Evolutionary conservation across 1,139 yeast species (phyloP), one percentile per base, ranked within the genome.

Genomic region (Geotrichum citri-aurantii): DNA sequence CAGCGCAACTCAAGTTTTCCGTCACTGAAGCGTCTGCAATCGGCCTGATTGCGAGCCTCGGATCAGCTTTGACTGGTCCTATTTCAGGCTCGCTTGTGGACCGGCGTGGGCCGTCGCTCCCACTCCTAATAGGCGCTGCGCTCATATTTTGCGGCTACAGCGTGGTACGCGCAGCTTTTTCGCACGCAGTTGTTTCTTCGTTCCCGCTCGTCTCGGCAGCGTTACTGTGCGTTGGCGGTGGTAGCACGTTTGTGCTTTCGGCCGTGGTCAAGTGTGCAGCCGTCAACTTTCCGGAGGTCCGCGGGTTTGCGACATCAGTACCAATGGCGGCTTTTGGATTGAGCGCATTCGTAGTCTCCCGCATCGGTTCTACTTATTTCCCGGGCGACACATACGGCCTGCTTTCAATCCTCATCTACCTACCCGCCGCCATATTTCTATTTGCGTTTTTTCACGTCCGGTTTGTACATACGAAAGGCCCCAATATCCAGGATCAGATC

Each of bases 21-120:
- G 86, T 82, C 8, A 78, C 85, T 0, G 80, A 82, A 62, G 72
- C 83, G 17, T 79, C 84, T 14, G 70, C 77, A 17, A 78, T 83
- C 10, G 86, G 85, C 1, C 72, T 81, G 59, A 72, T 78, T 55
- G 87, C 86, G 1, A 79, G 82, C 11, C 67, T 81, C 21, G 87
- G 86, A 2, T 77, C 80, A 37, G 82, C 85, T 14, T 61, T 81
- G 27, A 72, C 81, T 2, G 85, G 84, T 0, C 84, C 84, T 0
- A 57, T 80, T 2, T 82, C 84, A 0, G 87, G 87, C 1, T 66
- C 70, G 14, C 73, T 82, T n/a, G 83, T 83, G 12, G 87, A 83
- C 66, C 69, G 68, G 48, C 73, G 71, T 29, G 85, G 85, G 3
- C 81, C 81, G 59, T 73, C 80, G 2, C 57, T 71, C n/a, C 76